These are phyloP conservation scores for Aspergillus glaucus DNA, from an alignment of 2,329 filamentous ascomycete genomes.

Conservation along the genomic window DNA sequence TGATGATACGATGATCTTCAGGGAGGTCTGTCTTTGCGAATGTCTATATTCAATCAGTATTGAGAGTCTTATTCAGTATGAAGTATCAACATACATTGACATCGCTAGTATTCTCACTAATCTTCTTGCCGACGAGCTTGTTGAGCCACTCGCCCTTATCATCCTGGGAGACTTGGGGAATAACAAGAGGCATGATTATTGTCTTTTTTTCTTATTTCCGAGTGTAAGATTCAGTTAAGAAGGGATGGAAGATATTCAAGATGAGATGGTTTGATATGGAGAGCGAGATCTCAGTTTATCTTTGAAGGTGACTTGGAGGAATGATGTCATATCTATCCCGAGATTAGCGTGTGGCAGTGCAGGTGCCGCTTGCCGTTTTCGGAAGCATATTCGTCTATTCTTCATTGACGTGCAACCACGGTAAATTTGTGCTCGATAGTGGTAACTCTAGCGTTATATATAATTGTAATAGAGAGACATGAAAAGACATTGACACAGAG, in stretches of 20 bases:
- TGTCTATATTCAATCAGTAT: conserved; percentile 19
- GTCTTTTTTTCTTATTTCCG: background rate
- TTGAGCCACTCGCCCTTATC: conserved; percentile 37
- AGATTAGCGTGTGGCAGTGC: no score
- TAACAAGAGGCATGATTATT: conserved; percentile 42
- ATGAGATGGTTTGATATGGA: background rate
- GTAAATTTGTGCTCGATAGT: no score
- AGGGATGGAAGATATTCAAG: background rate
- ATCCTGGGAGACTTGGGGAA: conserved; percentile 34
- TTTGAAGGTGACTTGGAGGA: background rate
- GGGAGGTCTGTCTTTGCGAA: conserved; percentile 45
- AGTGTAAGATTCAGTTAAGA: background rate
- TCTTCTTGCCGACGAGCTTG: conserved; percentile 43
- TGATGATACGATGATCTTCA: conserved; percentile 37
- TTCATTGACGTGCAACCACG: no score
- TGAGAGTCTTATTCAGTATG: background rate
- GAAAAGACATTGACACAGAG: no score
- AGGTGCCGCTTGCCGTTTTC: no score
- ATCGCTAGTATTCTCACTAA: conserved; percentile 32
- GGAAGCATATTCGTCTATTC: no score
- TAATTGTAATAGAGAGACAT: no score
- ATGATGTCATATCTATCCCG: background rate
- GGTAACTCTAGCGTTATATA: no score
- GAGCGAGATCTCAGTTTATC: background rate
- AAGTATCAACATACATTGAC: conserved; percentile 21